Evolutionary conservation across 2,329 filamentous ascomycete genomes (phyloP).

Genomic region (Colletotrichum sansevieriae): DNA sequence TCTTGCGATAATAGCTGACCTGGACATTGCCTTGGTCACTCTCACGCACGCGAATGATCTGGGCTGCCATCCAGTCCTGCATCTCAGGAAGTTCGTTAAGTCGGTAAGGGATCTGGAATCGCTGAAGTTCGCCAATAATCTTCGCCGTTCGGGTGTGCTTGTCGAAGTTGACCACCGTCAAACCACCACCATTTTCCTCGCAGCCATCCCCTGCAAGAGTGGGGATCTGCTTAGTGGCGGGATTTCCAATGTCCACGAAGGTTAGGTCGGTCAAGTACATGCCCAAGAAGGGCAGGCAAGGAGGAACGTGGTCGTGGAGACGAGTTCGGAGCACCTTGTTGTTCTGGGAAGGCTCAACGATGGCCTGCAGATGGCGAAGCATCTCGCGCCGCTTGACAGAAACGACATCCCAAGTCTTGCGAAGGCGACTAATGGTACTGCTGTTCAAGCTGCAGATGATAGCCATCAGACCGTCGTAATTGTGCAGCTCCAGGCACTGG

Average conservation of each 20-base stretch:
- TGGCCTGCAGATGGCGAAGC: slow-evolving; percentile 82
- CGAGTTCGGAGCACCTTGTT: slow-evolving; percentile 87
- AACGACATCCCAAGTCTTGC: slow-evolving; percentile 91
- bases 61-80: slow-evolving; percentile 90
- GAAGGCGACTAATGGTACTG: slow-evolving; percentile 88
- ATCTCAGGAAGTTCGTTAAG: slow-evolving; percentile 87
- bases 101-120: slow-evolving; percentile 94
- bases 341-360: slow-evolving; percentile 92
- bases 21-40: slow-evolving; percentile 68
- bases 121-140: slow-evolving; percentile 94
- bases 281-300: slow-evolving; percentile 94
- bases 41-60: slow-evolving; percentile 82
- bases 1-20: slow-evolving; percentile 81
- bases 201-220: slow-evolving; percentile 58
- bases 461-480: slow-evolving; percentile 97
- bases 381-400: slow-evolving; percentile 85
- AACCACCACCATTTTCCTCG: slow-evolving; percentile 72
- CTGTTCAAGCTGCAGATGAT: slow-evolving; percentile 95
- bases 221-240: slow-evolving; percentile 82
- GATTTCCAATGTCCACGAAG: slow-evolving; percentile 95
- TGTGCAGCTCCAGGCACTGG: slow-evolving; percentile 89
- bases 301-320: slow-evolving; percentile 87
- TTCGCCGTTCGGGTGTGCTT: slow-evolving; percentile 95
- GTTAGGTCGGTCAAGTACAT: slow-evolving; percentile 97
- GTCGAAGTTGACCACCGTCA: slow-evolving; percentile 95